Evolutionary conservation across 2,329 filamentous ascomycete genomes (phyloP).

Genomic region (Talaromyces sp.): DNA sequence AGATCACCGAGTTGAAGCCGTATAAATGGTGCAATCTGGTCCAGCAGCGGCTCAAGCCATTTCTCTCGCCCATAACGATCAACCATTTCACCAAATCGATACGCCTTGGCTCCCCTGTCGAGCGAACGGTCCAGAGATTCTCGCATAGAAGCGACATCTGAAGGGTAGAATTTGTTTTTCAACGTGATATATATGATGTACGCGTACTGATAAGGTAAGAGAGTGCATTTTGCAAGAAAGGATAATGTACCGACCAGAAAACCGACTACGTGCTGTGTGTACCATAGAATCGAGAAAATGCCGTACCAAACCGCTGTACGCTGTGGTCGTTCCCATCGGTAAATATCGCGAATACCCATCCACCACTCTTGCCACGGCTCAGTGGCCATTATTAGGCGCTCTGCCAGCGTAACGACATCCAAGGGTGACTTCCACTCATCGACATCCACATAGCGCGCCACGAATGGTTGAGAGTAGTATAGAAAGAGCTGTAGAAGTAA

Average conservation of each 20-base stretch:
- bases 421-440: slow-evolving; percentile 32
- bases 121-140: slow-evolving; percentile 31
- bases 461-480: slow-evolving; percentile 34
- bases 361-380: slow-evolving; percentile 40
- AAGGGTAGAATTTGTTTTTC: slow-evolving; percentile 28
- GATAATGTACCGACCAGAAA: slow-evolving; percentile 26
- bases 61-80: slow-evolving; percentile 34
- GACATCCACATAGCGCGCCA: slow-evolving; percentile 34
- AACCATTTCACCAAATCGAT: slow-evolving; percentile 36
- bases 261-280: slow-evolving; percentile 34
- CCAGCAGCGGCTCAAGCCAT: slow-evolving; percentile 38
- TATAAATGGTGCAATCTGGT: slow-evolving; percentile 35
- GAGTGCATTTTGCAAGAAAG: neutral
- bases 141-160: slow-evolving; percentile 31
- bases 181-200: slow-evolving; percentile 35
- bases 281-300: slow-evolving; percentile 36
- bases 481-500: slow-evolving; percentile 26
- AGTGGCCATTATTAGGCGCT: slow-evolving; percentile 40
- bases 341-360: slow-evolving; percentile 35
- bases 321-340: slow-evolving; percentile 38
- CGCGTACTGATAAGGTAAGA: slow-evolving; percentile 23
- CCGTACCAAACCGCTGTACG: slow-evolving; percentile 36
- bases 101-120: slow-evolving; percentile 29
- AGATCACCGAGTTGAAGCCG: slow-evolving; percentile 38
- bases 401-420: slow-evolving; percentile 34